phyloP scores from a whole-genome alignment of 2,329 filamentous ascomycete species.

The Colletotrichum tabaci region DNA sequence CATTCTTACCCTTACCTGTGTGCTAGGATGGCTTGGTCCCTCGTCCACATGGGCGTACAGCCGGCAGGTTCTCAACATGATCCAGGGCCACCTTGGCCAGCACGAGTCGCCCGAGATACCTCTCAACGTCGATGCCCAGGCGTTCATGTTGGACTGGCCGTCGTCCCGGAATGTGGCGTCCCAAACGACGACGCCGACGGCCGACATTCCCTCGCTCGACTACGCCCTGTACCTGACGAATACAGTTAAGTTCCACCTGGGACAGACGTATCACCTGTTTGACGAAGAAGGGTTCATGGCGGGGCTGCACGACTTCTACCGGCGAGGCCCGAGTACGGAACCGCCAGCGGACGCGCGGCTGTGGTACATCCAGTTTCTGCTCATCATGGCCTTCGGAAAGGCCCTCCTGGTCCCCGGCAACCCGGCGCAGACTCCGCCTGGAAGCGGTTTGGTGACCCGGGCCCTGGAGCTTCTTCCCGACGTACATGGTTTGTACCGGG shows the following conservation, averaged over 20 bases:
- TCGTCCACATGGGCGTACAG: conserved; percentile 39
- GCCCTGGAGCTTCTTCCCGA: conserved; percentile 58
- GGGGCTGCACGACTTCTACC: conserved; percentile 48
- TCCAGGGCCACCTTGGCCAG: conserved; percentile 47
- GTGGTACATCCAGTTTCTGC: conserved; percentile 68
- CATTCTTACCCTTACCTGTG: background rate
- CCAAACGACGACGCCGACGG: background rate
- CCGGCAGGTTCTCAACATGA: conserved; percentile 32
- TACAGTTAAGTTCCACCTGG: conserved; percentile 69
- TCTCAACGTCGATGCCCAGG: conserved; percentile 20
- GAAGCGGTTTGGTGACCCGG: conserved; percentile 41
- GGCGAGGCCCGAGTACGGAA: conserved; percentile 28
- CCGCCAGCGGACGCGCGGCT: conserved; percentile 48
- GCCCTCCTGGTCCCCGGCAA: conserved; percentile 64
- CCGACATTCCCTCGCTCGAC: conserved; percentile 15
- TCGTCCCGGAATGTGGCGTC: background rate
- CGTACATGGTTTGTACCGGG: conserved; percentile 51
- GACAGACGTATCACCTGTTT: conserved; percentile 67
- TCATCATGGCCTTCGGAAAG: conserved; percentile 70
- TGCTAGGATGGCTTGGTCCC: conserved; percentile 31
- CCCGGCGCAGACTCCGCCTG: conserved; percentile 60
- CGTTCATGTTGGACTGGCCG: conserved; percentile 24
- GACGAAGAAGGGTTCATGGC: conserved; percentile 67
- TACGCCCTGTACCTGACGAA: conserved; percentile 67
- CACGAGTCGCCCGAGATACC: conserved; percentile 30